Evolutionary conservation across 2,329 filamentous ascomycete genomes (phyloP), one percentile per base, ranked within the genome.

Genomic region (Hymenoscyphus albidus): DNA sequence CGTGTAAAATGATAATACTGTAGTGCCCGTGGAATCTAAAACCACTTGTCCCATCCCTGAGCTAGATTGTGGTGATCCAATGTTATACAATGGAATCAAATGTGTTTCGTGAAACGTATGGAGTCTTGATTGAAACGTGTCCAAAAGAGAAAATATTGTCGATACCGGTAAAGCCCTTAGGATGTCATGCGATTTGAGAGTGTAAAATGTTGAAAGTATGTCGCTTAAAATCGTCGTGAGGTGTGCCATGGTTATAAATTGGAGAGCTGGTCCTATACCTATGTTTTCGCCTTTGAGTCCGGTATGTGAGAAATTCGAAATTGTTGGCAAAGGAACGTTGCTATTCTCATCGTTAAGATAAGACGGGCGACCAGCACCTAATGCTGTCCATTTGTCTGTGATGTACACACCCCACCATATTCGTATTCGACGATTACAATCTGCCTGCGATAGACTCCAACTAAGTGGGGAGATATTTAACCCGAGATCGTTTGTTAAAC

Each of bases 331-430:
- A 2, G 71, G 67, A 1, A 74, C 72, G 57, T 70, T 71, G 44
- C 60, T 64, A 35, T 74, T 65, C 10, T 73, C 72, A 22, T 69
- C 66, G 61, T 69, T 69, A n/a, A 76, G 63, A 55, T 74, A 74
- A 38, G 81, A 84, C 7, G 84, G 84, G 9, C 85, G 78, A 6
- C 85, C 85, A 65, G 85, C 81, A 39, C 83, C 80, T 22, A 85
- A 78, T 1, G 83, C 80, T 1, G 82, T 81, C 84, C 83, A 88
- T 70, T 84, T 85, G 66, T 89, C 87, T 71, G 88, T 85, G 78
- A 87, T 85, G 67, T 83, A 89, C 0, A 88, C 74, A 2, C 82
- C 85, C 86, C 87, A 89, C 1, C 84, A 86, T 1, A 89, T 76
- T 16, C 87, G 78, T 68, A 85, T 82, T 6, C 87, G 79, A 12